Base-by-base conservation (phyloP, 352 stramenopile species). In the Pythium chondricola region DNA sequence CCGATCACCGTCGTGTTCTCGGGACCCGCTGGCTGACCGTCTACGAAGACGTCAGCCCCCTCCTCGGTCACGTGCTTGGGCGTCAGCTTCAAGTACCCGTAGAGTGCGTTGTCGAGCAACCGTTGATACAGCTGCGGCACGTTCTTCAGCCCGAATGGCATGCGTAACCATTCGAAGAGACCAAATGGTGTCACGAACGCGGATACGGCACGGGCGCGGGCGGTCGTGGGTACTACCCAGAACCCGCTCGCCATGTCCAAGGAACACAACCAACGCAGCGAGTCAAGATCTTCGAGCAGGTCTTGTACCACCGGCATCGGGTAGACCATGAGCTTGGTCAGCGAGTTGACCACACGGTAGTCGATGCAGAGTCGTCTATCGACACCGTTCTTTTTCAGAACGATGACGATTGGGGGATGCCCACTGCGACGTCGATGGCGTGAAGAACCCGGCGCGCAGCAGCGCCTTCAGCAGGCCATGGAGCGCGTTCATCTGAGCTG, bases 391-490 rank as follows among this genome's bases (percentile, higher is more conserved):
- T 57, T 57, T 25, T 57, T 57, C 2, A 57, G 13, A 5, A 57
- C 41, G n/a, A 57, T 57, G 1, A 51, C 49, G 16, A 58, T 58
- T 1, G 42, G n/a, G 25, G 11, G 50, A 58, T 1, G 50, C 50
- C 50, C 50, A 52, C 3, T 31, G 49, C 7, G 49, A 57, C 0
- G 21, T 60, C 0, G 59, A 69, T 0, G 35, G 26, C 2, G 6
- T 2, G 27, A 66, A 59, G n/a, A 71, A 59, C 18, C 40, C 52
- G 1, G 45, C 33, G 0, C 9, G 3, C 8, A 76, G 35, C 0
- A 68, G 18, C 16, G 37, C 67, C 32, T 68, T 65, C 9, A 71
- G 16, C 18, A 72, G 11, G 18, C 69, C 27, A 7, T 43, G 59
- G 10, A 72, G 2, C 24, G 58, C 58, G 2, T 62, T 56, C 0